phyloP scores from a whole-genome alignment of 2,329 filamentous ascomycete species.

The Xylariaceae sp. region DNA sequence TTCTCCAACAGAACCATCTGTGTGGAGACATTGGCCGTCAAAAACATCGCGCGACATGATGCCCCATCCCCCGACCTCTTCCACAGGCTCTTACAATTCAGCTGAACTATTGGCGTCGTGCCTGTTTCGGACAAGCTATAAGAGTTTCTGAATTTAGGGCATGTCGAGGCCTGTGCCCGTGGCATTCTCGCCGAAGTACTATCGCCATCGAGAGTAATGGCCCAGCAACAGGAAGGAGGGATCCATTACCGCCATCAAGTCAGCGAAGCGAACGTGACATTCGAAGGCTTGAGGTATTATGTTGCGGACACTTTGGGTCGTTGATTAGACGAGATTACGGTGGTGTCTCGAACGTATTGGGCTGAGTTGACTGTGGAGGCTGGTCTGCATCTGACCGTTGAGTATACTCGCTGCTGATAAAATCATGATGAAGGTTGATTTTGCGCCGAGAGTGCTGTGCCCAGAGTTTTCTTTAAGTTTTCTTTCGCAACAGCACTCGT shows the following conservation, averaged over 20 bases:
- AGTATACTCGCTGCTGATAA: not conserved
- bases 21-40: conserved; percentile 3
- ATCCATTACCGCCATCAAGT: not conserved
- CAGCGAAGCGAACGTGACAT: not conserved
- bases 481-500: no score
- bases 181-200: not conserved
- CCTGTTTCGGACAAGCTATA: not conserved
- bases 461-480: no score
- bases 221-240: not conserved
- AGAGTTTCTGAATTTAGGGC: not conserved
- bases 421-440: no score
- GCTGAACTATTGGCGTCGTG: not conserved
- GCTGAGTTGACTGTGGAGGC: not conserved
- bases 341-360: not conserved
- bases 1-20: not conserved
- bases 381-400: not conserved
- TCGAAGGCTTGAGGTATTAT: not conserved
- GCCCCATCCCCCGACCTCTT: not conserved
- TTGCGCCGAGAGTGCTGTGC: no score
- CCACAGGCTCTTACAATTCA: not conserved
- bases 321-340: not conserved
- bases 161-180: not conserved
- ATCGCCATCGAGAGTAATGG: not conserved
- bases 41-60: conserved; percentile 2
- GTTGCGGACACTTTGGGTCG: not conserved